Base-by-base conservation (phyloP, 2,329 filamentous ascomycete species). In the Beauveria pseudobassiana region DNA sequence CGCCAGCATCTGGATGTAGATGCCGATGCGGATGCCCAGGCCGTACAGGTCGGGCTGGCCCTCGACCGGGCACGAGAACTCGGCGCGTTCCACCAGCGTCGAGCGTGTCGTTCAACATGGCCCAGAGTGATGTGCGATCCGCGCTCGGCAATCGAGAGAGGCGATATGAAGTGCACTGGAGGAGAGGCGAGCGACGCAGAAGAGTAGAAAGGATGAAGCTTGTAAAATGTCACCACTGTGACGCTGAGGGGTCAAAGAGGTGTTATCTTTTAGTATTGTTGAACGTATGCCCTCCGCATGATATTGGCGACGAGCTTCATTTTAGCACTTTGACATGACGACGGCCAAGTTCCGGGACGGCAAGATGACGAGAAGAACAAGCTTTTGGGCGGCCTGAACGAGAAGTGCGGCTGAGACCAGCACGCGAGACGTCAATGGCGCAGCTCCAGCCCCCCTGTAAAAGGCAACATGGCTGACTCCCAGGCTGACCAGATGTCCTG, bases 31-130 rank as follows among this genome's bases (percentile, higher is more conserved):
- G 63, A 70, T 69, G 43, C 69, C 69, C 24, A 70, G 64, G 38
- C 69, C 69, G 63, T 70, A 70, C 24, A 70, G 64, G 49, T 70
- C 68, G 53, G 62, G 10, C 51, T 69, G 65, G 62, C 68, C 69
- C 24, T 30, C 0, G 49, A 70, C 50, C 16, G 63, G 64, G 61
- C 67, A 69, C 5, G 12, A 5, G 2, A 12, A 45, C 12, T 45
- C 38, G 26, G 49, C 46, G 26, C 59, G 61, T 20, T 20, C 26
- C 14, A 22, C 40, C 48, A 58, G 38, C 48, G 49, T 9, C 8
- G 22, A 58, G 40, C 18, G 55, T 62, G 45, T 45, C 53, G 38
- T 62, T 62, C 7, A 51, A 10, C 60, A 62, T 61, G 58, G 38
- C 40, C 2, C 18, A 34, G 2, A 9, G 9, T 22, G 45, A 48